A percentile compares a stretch with the other conserved stretches of the same genome.
phyloP scores from a whole-genome alignment of 2,329 filamentous ascomycete genomes.

The Pestalotiopsis sp. region DNA sequence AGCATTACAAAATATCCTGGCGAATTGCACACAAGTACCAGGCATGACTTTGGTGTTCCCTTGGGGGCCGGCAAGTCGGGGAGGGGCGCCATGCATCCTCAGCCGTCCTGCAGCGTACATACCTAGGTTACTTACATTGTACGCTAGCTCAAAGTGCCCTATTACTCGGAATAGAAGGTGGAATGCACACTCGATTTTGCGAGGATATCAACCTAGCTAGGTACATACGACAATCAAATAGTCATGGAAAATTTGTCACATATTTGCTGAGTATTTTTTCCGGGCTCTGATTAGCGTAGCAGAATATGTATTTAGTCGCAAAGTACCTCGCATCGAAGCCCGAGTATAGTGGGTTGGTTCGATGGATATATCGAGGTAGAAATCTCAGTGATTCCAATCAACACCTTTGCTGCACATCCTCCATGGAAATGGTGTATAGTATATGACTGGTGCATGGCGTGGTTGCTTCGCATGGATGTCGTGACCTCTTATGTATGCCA shows the following conservation, averaged over 20 bases:
- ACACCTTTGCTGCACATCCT: background rate
- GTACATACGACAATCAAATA: background rate
- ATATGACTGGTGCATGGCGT: background rate
- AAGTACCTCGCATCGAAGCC: background rate
- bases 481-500: background rate
- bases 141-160: background rate
- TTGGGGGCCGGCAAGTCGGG: too few species aligned
- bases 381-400: background rate
- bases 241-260: background rate
- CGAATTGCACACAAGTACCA: too few species aligned
- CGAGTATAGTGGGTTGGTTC: background rate
- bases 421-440: background rate
- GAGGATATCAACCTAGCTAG: background rate
- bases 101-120: background rate
- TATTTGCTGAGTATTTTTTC: background rate
- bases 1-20: too few species aligned
- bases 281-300: background rate
- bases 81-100: background rate
- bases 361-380: background rate
- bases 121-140: background rate
- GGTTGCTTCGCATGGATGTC: background rate
- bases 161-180: slow-evolving; percentile 3
- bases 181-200: background rate
- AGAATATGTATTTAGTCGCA: background rate
- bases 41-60: too few species aligned